A percentile compares a stretch with the other conserved stretches of the same genome.
Evolutionary conservation across 768 basidiomycete genomes (phyloP).

Genomic region (Agrocybe pediades): DNA sequence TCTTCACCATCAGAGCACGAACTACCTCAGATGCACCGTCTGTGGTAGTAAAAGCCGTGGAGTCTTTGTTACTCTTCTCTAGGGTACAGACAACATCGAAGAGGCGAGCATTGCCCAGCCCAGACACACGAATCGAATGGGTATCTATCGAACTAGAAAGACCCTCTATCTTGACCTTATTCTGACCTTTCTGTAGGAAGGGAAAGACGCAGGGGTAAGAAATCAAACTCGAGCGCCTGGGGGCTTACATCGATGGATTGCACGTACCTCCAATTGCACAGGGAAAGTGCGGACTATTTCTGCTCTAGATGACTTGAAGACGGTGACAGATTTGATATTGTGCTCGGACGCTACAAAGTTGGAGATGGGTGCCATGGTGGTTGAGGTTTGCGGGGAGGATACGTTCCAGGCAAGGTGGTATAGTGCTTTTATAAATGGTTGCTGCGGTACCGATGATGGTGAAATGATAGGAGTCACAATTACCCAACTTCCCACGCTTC

Average conservation of each 20-base stretch:
- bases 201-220: neutral
- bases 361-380: constrained; percentile 6
- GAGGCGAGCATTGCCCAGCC: constrained; percentile 47
- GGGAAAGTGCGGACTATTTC: constrained; percentile 56
- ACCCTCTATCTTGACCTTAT: constrained; percentile 47
- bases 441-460: no score
- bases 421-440: no score
- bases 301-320: constrained; percentile 58
- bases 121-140: constrained; percentile 56
- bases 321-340: constrained; percentile 54
- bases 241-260: neutral
- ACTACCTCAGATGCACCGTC: constrained; percentile 32
- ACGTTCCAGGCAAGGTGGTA: no score
- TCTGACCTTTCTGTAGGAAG: constrained; percentile 48
- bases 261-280: constrained; percentile 48
- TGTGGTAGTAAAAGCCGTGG: constrained; percentile 11
- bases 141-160: constrained; percentile 53
- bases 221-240: neutral
- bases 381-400: no score
- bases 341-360: constrained; percentile 37
- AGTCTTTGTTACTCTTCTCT: constrained; percentile 14
- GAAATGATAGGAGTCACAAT: no score
- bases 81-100: constrained; percentile 56
- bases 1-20: constrained; percentile 37
- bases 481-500: no score